Evolutionary conservation across 1,139 yeast genomes (phyloP), one percentile per base, ranked within the genome.

Genomic region (Kluyveromyces sp.): DNA sequence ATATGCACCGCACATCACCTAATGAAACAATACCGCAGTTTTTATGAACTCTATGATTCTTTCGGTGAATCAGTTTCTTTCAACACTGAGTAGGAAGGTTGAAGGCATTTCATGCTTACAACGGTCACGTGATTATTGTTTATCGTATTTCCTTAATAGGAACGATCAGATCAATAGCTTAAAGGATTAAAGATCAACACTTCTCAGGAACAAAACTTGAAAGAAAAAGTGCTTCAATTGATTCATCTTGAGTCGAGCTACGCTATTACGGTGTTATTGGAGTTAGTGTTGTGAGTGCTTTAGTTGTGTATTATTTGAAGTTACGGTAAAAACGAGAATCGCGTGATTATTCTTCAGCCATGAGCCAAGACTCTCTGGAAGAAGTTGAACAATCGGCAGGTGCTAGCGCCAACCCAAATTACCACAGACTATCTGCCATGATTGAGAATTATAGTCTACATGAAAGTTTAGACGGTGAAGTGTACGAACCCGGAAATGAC

Each of bases 341-440:
- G n/a, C n/a, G n/a, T 9, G 9, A 9, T 22, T 6, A 22, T 6
- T 22, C 9, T 6, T 15, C n/a, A 30, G 18, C 34, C 12, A 32
- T 32, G 34, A 32, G 18, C 11, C 12, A 32, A 32, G 34, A 32
- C 18, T 15, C 19, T 9, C 4, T 32, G 19, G 34, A 32, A 3
- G 19, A 3, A 8, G 11, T 15, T 4, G 18, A 25, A 3, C n/a
- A 12, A 12, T 22, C 25, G 29, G 22, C 12, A 13, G 33, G 25
- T 2, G 36, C 15, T 19, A 20, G 20, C n/a, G 18, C 13, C 12
- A 38, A 32, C 22, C 41, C 41, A 7, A 38, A 38, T 17, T 38
- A 38, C 19, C 29, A 38, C 3, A 31, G 36, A 31, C 36, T 38
- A 12, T 38, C 41, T 13, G 41, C 41, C 3, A 38, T 38, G 41